Evolutionary conservation across 23 red algal species (phyloP).

Genomic region (Gracilaria domingensis): DNA sequence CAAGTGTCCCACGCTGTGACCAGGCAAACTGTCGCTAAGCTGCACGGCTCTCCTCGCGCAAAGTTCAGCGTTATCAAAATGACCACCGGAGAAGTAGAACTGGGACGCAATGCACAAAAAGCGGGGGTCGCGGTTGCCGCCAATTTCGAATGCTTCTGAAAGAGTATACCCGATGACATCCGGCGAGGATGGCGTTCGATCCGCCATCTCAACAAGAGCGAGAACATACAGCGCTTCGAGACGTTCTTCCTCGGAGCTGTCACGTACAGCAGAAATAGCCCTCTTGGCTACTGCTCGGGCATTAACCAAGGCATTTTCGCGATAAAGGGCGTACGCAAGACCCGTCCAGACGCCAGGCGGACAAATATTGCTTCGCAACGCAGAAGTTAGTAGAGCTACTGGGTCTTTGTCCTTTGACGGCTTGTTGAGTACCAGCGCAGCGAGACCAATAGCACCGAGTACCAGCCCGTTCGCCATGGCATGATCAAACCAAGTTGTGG

Average conservation of each 20-base stretch:
- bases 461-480: slow-evolving; percentile 50
- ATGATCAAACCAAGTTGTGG: slow-evolving; percentile 74
- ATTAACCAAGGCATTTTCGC: slow-evolving; percentile 23
- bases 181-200: slow-evolving; percentile 5
- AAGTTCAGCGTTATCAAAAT: slow-evolving; percentile 43
- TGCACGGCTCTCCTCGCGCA: slow-evolving; percentile 43
- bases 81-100: slow-evolving; percentile 59
- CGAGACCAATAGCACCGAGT: slow-evolving; percentile 60
- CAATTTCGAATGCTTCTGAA: slow-evolving; percentile 55
- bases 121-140: slow-evolving; percentile 52
- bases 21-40: slow-evolving; percentile 16
- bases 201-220: slow-evolving; percentile 57
- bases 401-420: slow-evolving; percentile 30
- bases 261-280: slow-evolving; percentile 47
- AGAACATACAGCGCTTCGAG: slow-evolving; percentile 67
- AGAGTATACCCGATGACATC: slow-evolving; percentile 31
- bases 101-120: slow-evolving; percentile 48
- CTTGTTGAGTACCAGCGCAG: slow-evolving; percentile 44
- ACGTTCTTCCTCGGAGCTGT: slow-evolving; percentile 26
- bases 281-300: slow-evolving; percentile 46
- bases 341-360: slow-evolving; percentile 70
- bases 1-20: slow-evolving; percentile 36
- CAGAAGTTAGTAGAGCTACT: slow-evolving; percentile 49
- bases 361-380: slow-evolving; percentile 53
- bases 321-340: slow-evolving; percentile 58